A percentile compares a stretch with the other conserved stretches of the same genome.
Conservation (phyloP, 805 yeast species). For the Metschnikowia lunata region DNA sequence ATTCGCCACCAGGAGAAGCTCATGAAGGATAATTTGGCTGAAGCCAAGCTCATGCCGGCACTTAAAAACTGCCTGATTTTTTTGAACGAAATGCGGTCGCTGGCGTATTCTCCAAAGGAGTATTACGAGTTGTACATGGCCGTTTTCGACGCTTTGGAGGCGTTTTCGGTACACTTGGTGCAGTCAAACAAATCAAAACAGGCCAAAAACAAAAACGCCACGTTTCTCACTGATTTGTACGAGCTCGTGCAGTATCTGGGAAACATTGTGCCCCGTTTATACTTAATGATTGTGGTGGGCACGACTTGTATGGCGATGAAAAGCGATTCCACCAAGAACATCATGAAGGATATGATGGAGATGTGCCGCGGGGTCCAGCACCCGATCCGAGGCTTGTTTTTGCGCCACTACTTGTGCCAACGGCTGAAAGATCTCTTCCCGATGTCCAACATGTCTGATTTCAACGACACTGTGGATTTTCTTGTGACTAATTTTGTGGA, state of each 20-base stretch:
- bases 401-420: slow-evolving; percentile 85
- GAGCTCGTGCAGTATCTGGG: slow-evolving; percentile 95
- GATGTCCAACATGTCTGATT: slow-evolving; percentile 31
- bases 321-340: slow-evolving; percentile 77
- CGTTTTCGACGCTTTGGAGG: slow-evolving; percentile 75
- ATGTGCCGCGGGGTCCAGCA: slow-evolving; percentile 97
- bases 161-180: slow-evolving; percentile 58
- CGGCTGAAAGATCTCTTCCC: slow-evolving; percentile 68
- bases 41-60: slow-evolving; percentile 73
- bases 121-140: slow-evolving; percentile 88
- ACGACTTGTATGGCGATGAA: slow-evolving; percentile 76
- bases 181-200: slow-evolving; percentile 67
- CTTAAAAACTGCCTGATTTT: slow-evolving; percentile 80
- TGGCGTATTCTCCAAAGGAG: slow-evolving; percentile 75
- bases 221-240: slow-evolving; percentile 75
- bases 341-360: slow-evolving; percentile 93
- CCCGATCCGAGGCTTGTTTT: slow-evolving; percentile 86
- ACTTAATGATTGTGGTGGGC: slow-evolving; percentile 94
- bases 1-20: slow-evolving; percentile 67
- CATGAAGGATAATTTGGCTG: slow-evolving; percentile 74
- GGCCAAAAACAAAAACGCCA: slow-evolving; percentile 21
- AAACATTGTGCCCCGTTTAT: slow-evolving; percentile 84
- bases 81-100: slow-evolving; percentile 76
- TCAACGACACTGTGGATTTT: slow-evolving; percentile 70
- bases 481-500: slow-evolving; percentile 85